These are phyloP conservation scores for Dryas octopetala DNA, from an alignment of 306 rosid species.

Conservation along the genomic window DNA sequence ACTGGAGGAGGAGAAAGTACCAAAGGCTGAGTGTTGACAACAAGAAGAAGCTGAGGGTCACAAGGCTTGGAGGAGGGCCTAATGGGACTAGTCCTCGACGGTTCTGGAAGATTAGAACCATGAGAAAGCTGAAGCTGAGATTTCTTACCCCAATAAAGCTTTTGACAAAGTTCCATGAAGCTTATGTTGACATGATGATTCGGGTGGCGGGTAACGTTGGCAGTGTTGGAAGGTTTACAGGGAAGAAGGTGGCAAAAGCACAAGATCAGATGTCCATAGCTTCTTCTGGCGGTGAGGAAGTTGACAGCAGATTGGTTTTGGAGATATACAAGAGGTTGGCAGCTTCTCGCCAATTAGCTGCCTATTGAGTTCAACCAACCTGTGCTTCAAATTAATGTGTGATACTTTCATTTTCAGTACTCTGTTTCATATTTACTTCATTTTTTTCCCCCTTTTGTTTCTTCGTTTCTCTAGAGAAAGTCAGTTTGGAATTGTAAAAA, in stretches of 20 bases:
- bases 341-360: conserved; percentile 21
- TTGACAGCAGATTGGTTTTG: conserved; percentile 35
- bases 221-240: conserved; percentile 17
- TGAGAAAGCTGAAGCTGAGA: no score
- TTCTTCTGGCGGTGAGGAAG: conserved; percentile 25
- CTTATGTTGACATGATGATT: conserved; percentile 38
- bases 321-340: conserved; percentile 42
- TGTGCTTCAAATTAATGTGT: neutral
- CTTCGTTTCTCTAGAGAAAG: no score
- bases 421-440: no score
- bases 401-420: neutral
- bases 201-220: conserved; percentile 26
- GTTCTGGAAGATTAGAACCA: no score
- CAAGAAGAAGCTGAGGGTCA: no score
- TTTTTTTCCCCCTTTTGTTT: no score
- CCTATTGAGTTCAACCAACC: neutral
- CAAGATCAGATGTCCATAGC: conserved; percentile 21
- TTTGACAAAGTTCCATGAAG: conserved; percentile 28
- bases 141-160: no score
- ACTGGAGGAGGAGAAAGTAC: no score
- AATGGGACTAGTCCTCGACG: no score
- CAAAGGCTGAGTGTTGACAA: no score
- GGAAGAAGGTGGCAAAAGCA: conserved; percentile 30
- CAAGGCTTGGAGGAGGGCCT: no score
- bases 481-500: neutral